Percentiles rank a stretch among this genome's conserved stretches.
phyloP scores from a whole-genome alignment of 169 alveolate species.

The Plasmodium knowlesi region DNA sequence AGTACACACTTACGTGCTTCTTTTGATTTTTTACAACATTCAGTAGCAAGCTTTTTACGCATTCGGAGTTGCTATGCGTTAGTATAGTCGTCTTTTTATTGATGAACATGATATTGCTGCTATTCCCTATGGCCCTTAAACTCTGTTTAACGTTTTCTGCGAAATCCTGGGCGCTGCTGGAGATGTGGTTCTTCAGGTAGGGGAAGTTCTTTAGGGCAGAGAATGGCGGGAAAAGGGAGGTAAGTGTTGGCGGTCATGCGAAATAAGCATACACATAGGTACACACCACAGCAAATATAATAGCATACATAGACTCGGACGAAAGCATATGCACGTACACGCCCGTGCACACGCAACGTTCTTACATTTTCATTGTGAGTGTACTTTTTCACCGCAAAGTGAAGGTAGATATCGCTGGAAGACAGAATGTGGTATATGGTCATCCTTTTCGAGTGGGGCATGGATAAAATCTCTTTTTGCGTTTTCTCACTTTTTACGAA shows the following conservation, averaged over 20 bases:
- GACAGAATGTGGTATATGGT: slow-evolving; percentile 57
- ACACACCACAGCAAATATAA: background rate
- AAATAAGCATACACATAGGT: background rate
- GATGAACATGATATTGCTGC: slow-evolving; percentile 31
- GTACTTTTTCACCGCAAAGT: slow-evolving; percentile 63
- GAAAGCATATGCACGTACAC: background rate
- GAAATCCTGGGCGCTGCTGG: slow-evolving; percentile 37
- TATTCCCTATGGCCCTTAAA: slow-evolving; percentile 25
- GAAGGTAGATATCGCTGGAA: slow-evolving; percentile 55
- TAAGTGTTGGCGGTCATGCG: background rate
- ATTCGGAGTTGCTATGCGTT: slow-evolving; percentile 61
- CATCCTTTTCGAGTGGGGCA: slow-evolving; percentile 72
- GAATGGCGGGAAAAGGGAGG: background rate
- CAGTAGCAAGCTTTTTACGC: slow-evolving; percentile 55
- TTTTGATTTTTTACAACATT: slow-evolving; percentile 43
- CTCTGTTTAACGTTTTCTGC: slow-evolving; percentile 28
- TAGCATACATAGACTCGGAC: background rate
- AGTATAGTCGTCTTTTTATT: slow-evolving; percentile 33
- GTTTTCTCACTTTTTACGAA: slow-evolving; percentile 21
- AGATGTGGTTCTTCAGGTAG: slow-evolving; percentile 8
- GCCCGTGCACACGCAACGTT: background rate
- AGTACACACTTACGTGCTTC: slow-evolving; percentile 43
- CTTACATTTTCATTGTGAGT: slow-evolving; percentile 68
- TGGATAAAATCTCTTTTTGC: slow-evolving; percentile 28
- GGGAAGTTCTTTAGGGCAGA: slow-evolving; percentile 16